Evolutionary conservation across 2,329 filamentous ascomycete genomes (phyloP), one percentile per base, ranked within the genome.

Genomic region (Aspergillus alliaceus): DNA sequence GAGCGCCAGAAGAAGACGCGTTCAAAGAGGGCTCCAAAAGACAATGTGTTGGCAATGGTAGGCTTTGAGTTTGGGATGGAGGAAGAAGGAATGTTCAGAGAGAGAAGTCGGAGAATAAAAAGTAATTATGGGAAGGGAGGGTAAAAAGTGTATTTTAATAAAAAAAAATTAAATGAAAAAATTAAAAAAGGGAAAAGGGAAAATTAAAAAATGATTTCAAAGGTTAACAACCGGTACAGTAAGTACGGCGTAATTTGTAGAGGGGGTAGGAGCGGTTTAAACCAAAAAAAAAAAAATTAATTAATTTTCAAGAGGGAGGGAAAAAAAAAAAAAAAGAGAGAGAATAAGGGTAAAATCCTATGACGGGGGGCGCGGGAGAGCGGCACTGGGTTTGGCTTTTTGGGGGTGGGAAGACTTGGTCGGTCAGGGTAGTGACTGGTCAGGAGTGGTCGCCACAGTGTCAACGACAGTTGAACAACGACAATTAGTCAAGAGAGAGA

Each of bases 1-100:
- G 64, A 66, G 63, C 64, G 64, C 63, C 64, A 66, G 63, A 62
- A 66, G 64, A 64, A 64, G 64, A 66, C 64, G 64, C 62, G 63
- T 63, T 57, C 59, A 64, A 60, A 57, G 57, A 64, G 56, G 25
- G 52, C 54, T 58, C 57, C 57, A 53, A 60, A 51, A 59, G 57
- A 51, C 50, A 63, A 64, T 66, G 65, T 58, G 64, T 64, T 67
- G 65, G 65, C 64, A 66, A 59, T 61, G 53, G 53, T 56, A 54
- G 56, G 59, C 44, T 48, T 48, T 62, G 57, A 58, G 59, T 57
- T 63, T 57, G 53, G 56, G 54, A 59, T 51, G 54, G 32, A 60
- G 61, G 51, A 58, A 59, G 55, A 62, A 59, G 57, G 62, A 63
- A 64, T 60, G 60, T 59, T 56, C 51, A 56, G 51, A 59, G 59